Evolutionary conservation across 208 protist species (phyloP), one percentile per base, ranked within the genome.

Genomic region (Crithidia expoeki): DNA sequence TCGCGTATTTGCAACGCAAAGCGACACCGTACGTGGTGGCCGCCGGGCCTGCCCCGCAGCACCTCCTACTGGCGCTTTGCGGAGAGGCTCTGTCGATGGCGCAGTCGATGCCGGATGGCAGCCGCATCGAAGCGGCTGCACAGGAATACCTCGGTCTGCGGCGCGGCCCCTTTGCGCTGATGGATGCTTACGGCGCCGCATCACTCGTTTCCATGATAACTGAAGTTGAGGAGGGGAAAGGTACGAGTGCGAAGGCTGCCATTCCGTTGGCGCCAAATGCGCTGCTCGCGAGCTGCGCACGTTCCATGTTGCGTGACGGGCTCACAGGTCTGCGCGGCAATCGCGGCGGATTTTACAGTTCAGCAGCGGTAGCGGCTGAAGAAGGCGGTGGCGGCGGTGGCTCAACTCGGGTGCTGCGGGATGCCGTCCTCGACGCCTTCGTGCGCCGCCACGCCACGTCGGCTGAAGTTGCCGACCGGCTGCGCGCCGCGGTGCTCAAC

Each of bases 401-500:
- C 6, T 30, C 47, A 0, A 50, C 53, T 5, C 27, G 12, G 14
- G 52, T 49, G 53, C 60, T 70, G 68, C 60, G 64, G 21, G 47
- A 62, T 19, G 66, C 32, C n/a, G 74, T 79, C 16, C 55, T 85
- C 3, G 53, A 58, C 27, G 28, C 65, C 1, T 89, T 82, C 63
- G 57, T 89, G 38, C 62, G 72, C n/a, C 68, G 55, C 57, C 33
- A 77, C 23, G 42, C 52, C 12, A 85, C 80, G 0, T 72, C 72
- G 12, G 33, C 59, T 1, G 80, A 86, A 52, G 55, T 91, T 14
- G 60, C 83, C 1, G 78, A 88, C 58, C 76, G 83, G 38, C 84
- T 95, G 34, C 58, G 92, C 16, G 82, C 79, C 6, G 87, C 80
- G 19, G 80, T 93, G 23, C 68, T 91, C 21, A 90, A 91, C 65